Conservation (phyloP, 495 filamentous ascomycete genomes). For the Talaromyces nanjingensis region DNA sequence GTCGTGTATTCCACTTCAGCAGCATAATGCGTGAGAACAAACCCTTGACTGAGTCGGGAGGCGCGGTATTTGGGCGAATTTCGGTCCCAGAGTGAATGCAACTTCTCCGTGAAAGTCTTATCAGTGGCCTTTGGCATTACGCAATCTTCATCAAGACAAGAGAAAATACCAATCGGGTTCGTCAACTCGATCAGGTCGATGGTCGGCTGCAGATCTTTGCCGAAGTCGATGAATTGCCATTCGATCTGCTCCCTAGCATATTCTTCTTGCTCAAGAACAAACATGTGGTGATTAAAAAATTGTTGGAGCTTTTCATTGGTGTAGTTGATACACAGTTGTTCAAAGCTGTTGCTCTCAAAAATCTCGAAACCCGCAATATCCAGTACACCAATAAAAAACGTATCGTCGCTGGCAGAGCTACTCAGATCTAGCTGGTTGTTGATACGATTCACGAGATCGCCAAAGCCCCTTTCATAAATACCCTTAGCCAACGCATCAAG, state of each 20-base stretch:
- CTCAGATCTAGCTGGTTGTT: conserved; percentile 84
- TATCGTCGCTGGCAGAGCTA: conserved; percentile 72
- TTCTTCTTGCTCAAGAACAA: conserved; percentile 97
- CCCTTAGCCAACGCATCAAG: conserved; percentile 93
- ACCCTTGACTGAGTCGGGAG: conserved; percentile 82
- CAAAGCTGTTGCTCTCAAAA: conserved; percentile 96
- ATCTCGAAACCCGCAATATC: conserved; percentile 99
- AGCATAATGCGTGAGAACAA: conserved; percentile 97
- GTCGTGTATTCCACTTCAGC: conserved; percentile 97
- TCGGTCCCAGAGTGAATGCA: conserved; percentile 92
- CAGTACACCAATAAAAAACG: conserved; percentile 92
- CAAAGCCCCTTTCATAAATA: conserved; percentile 94
- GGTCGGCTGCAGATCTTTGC: conserved; percentile 92
- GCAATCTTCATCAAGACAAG: conserved; percentile 94
- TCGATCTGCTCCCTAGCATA: conserved; percentile 97
- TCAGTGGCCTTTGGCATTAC: conserved; percentile 99
- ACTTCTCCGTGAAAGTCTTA: conserved; percentile 93
- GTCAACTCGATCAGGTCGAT: conserved; percentile 95
- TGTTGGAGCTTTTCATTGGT: conserved; percentile 99
- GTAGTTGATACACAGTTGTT: conserved; percentile 99
- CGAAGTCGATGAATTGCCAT: conserved; percentile 99
- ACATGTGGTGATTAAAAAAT: conserved; percentile 99
- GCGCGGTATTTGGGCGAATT: conserved; percentile 90
- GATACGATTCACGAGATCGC: conserved; percentile 84
- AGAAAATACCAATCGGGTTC: conserved; percentile 98